A percentile compares a stretch with the other conserved stretches of the same genome.
These are phyloP conservation scores for Cyberlindnera saturnus DNA, from an alignment of 805 yeast species.

Conservation along the genomic window DNA sequence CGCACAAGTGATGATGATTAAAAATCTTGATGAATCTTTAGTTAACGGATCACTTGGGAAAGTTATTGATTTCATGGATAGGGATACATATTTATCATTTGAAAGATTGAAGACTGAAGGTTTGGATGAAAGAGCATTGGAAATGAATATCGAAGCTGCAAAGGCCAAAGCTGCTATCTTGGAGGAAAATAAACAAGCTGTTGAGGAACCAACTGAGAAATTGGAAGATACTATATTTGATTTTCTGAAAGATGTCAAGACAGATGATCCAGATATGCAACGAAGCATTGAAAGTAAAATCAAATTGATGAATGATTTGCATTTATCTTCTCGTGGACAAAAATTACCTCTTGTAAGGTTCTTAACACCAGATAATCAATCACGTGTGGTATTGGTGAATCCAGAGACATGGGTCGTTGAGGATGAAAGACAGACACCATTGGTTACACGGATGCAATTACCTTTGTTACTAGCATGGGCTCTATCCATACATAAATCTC, in stretches of 20 bases:
- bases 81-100: conserved; percentile 40
- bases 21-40: conserved; percentile 63
- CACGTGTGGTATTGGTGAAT: conserved; percentile 70
- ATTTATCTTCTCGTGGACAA: conserved; percentile 37
- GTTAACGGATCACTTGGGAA: conserved; percentile 78
- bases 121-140: conserved; percentile 18
- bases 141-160: conserved; percentile 17
- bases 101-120: conserved; percentile 21
- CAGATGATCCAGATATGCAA: conserved; percentile 23
- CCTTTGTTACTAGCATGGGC: conserved; percentile 97
- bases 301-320: conserved; percentile 35
- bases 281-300: conserved; percentile 42
- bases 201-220: conserved; percentile 12
- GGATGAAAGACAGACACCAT: conserved; percentile 60
- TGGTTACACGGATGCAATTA: conserved; percentile 72
- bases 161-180: conserved; percentile 6
- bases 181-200: background rate
- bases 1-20: conserved; percentile 80
- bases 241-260: conserved; percentile 29
- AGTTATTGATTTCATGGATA: conserved; percentile 53
- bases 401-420: conserved; percentile 80
- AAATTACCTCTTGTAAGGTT: conserved; percentile 77
- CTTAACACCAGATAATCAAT: conserved; percentile 58
- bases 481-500: conserved; percentile 89
- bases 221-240: conserved; percentile 45